Evolutionary conservation across 2,329 filamentous ascomycete genomes (phyloP), one percentile per base, ranked within the genome.

Genomic region (Neonectria neomacrospora): DNA sequence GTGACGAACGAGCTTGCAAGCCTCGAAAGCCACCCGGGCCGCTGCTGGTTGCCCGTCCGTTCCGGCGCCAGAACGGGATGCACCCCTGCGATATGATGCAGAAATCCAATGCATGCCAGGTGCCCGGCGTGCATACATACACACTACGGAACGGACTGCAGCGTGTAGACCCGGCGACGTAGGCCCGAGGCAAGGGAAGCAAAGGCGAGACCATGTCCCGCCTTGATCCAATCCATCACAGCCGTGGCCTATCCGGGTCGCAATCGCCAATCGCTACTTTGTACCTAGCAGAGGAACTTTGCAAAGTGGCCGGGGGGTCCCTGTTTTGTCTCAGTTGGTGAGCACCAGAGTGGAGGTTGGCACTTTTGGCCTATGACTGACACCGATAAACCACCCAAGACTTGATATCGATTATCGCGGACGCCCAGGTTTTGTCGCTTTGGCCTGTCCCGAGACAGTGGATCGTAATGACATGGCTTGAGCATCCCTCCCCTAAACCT

Each of bases 21-120:
- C 18, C 5, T 39, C 18, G 23, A 41, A 41, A 41, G 37, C 37
- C 37, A 41, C 16, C 16, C 16, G 34, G n/a, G 23, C 14, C 8
- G 20, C 30, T 32, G 41, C 32, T 26, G 48, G 37, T 32, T 52
- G 52, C 14, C 47, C 51, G 44, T 34, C 44, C 30, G 26, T 54
- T 57, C 54, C 54, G 54, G 30, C 18, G 10, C 20, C 41, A 26
- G 30, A 20, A 47, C 37, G 54, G 20, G 42, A 50, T 50, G 60
- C 34, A 63, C 32, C 54, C 54, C 48, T 58, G 60, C 60, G 23
- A 30, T 28, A 11, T 8, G 37, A 16, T 41, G 37, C n/a, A 41
- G 60, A 37, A 32, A 37, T 37, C 32, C 5, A 37, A 37, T 16
- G 32, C 32, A 37, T 16, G 14, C 32, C 14, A 37, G 14, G 32